These are phyloP conservation scores for Cercophora sp. DNA, from an alignment of 495 filamentous ascomycete species.

Conservation along the genomic window DNA sequence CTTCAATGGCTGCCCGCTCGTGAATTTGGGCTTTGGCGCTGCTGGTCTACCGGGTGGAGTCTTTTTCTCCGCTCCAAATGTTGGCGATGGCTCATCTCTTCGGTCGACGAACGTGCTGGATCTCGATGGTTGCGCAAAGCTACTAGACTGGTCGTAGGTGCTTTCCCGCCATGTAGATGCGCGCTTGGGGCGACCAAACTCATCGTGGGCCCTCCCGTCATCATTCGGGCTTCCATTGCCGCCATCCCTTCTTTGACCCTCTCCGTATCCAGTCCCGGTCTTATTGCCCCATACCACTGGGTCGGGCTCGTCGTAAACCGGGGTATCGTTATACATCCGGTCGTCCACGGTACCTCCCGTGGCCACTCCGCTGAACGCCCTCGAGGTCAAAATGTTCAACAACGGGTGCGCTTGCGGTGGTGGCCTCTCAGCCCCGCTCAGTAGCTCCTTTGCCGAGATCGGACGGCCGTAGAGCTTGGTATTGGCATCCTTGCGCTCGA, in stretches of 20 bases:
- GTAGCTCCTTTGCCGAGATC: conserved; percentile 75
- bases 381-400: conserved; percentile 75
- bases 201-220: conserved; percentile 51
- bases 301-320: conserved; percentile 89
- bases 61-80: conserved; percentile 36
- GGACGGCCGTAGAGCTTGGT: conserved; percentile 87
- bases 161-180: conserved; percentile 87
- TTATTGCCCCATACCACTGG: conserved; percentile 90
- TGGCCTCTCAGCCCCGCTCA: conserved; percentile 70
- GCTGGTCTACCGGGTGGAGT: conserved; percentile 62
- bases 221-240: no score
- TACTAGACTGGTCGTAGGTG: conserved; percentile 62
- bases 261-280: conserved; percentile 69
- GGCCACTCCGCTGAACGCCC: conserved; percentile 70
- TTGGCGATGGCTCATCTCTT: conserved; percentile 16
- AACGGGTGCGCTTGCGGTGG: conserved; percentile 81
- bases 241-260: conserved; percentile 52
- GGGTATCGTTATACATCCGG: conserved; percentile 90
- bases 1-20: conserved; percentile 57
- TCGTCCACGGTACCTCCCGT: conserved; percentile 45
- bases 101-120: conserved; percentile 34
- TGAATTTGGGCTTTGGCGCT: conserved; percentile 83
- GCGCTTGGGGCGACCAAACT: conserved; percentile 52
- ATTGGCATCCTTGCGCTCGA: conserved; percentile 94
- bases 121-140: conserved; percentile 49